These are phyloP conservation scores for Alternaria angustiovoidea DNA, from an alignment of 2,329 filamentous ascomycete species.

Conservation along the genomic window DNA sequence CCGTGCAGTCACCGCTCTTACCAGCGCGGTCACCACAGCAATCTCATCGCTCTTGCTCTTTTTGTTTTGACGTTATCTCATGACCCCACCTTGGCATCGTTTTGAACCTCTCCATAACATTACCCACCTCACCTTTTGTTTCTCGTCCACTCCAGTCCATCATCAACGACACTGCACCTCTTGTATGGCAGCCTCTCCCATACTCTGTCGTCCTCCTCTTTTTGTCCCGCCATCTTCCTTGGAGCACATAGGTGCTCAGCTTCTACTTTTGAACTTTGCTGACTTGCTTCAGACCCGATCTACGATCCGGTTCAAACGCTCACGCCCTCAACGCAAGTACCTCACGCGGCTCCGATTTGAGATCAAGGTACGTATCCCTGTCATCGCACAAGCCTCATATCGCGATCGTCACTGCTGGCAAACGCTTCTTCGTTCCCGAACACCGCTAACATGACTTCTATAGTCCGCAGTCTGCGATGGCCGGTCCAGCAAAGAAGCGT, in stretches of 20 bases:
- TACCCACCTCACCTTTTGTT: constrained; percentile 5
- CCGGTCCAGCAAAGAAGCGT: constrained; percentile 47
- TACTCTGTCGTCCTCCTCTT: constrained; percentile 3
- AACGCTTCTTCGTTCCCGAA: constrained; percentile 3
- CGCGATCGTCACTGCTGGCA: neutral
- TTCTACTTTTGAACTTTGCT: constrained; percentile 21
- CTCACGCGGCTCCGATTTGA: constrained; percentile 12
- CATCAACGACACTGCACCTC: constrained; percentile 4
- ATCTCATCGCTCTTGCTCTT: constrained; percentile 18
- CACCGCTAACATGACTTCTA: constrained; percentile 31
- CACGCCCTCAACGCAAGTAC: constrained; percentile 5
- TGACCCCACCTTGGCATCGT: constrained; percentile 2
- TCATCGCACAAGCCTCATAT: neutral
- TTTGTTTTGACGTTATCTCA: constrained; percentile 15
- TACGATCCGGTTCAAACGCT: constrained; percentile 16
- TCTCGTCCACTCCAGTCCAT: constrained; percentile 5
- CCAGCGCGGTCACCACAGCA: constrained; percentile 21
- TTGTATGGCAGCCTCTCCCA: constrained; percentile 4
- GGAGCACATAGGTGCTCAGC: constrained; percentile 18
- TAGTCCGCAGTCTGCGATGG: constrained; percentile 44
- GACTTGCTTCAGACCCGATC: constrained; percentile 21
- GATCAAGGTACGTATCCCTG: constrained; percentile 24
- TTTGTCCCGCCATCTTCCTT: constrained; percentile 1
- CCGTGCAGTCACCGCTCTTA: constrained; percentile 11
- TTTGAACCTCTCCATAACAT: constrained; percentile 14